These are phyloP conservation scores for Neodidymelliopsis sp. DNA, from an alignment of 2,329 filamentous ascomycete genomes.

Conservation along the genomic window DNA sequence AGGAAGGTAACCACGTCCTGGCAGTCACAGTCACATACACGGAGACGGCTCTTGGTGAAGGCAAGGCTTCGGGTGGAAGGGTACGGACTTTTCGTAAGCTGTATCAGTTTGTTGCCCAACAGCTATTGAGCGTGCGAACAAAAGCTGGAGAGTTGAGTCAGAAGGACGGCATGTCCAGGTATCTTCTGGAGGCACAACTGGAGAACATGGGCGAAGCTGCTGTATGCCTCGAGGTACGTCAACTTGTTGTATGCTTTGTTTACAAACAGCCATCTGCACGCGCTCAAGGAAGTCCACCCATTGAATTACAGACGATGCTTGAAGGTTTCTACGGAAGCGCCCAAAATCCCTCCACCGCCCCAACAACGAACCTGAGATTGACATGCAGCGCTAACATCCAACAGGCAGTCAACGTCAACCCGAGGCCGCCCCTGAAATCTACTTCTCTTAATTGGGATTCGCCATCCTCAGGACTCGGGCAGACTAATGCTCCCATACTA, in stretches of 20 bases:
- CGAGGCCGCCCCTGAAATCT: slow-evolving; percentile 62
- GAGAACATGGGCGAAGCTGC: slow-evolving; percentile 90
- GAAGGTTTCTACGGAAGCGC: slow-evolving; percentile 11
- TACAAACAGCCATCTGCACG: slow-evolving; percentile 5
- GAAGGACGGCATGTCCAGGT: slow-evolving; percentile 57
- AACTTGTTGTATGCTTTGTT: slow-evolving; percentile 5
- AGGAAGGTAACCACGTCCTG: slow-evolving; percentile 92
- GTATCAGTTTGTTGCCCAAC: slow-evolving; percentile 95
- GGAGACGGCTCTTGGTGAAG: slow-evolving; percentile 71
- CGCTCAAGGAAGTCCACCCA: slow-evolving; percentile 18
- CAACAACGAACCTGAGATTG: not conserved
- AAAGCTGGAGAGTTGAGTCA: slow-evolving; percentile 74
- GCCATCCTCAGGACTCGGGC: slow-evolving; percentile 40
- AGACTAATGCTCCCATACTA: slow-evolving; percentile 56
- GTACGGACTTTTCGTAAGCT: slow-evolving; percentile 91
- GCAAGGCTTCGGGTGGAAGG: slow-evolving; percentile 62
- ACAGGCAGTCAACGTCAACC: slow-evolving; percentile 54
- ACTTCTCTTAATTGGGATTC: slow-evolving; percentile 64
- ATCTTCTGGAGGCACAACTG: slow-evolving; percentile 90
- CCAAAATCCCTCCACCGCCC: slow-evolving; percentile 13
- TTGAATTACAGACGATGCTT: slow-evolving; percentile 22
- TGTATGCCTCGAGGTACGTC: slow-evolving; percentile 74
- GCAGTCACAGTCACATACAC: slow-evolving; percentile 95
- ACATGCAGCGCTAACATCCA: slow-evolving; percentile 12
- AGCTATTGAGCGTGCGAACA: slow-evolving; percentile 86